Evolutionary conservation across 148 eudicot species (phyloP), one percentile per base, ranked within the genome.

Genomic region (Silene latifolia): DNA sequence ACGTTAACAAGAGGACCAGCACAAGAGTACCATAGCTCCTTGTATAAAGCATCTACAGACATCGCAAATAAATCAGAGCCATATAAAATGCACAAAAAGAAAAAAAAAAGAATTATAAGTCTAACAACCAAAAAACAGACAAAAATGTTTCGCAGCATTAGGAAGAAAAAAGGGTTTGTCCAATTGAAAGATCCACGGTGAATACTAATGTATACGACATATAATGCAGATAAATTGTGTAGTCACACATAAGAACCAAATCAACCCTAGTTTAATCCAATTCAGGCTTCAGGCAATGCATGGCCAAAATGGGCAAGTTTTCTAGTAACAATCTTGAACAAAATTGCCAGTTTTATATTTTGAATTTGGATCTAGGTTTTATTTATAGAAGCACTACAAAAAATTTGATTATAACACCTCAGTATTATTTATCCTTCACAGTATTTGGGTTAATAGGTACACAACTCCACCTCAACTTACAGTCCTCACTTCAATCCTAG

Each of bases 1-100:
- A 94, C 87, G 78, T 74, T 86, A 15, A 92, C 98, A 32, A 94
- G 93, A 21, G 98, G 93, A 35, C 98, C 98, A 78, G 98, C 98
- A 84, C 98, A 94, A 44, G 97, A 96, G 85, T 89, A 86, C 98
- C 98, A 94, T 14, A 94, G 89, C 82, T 94, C 97, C 83, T 86
- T 86, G 84, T 86, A 91, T 61, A 94, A 76, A 73, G 89, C 82
- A 78, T 88, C 93, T 82, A 67, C 76, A 70, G 78, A 74, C 15
- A 69, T 54, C 84, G 81, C 81, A 68, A 42, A 58, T 17, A 29
- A 56, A 39, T 75, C 56, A 66, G 5, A 8, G 15, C 18, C 24
- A 61, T 0, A 17, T 67, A 59, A 59, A 24, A 44, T 15, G 19
- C 1, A 24, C 1, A 61, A 3, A 47, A 24, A 19, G 69, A 56